These are phyloP conservation scores for Talaromyces sp. DNA, from an alignment of 2,329 filamentous ascomycete species.

Conservation along the genomic window DNA sequence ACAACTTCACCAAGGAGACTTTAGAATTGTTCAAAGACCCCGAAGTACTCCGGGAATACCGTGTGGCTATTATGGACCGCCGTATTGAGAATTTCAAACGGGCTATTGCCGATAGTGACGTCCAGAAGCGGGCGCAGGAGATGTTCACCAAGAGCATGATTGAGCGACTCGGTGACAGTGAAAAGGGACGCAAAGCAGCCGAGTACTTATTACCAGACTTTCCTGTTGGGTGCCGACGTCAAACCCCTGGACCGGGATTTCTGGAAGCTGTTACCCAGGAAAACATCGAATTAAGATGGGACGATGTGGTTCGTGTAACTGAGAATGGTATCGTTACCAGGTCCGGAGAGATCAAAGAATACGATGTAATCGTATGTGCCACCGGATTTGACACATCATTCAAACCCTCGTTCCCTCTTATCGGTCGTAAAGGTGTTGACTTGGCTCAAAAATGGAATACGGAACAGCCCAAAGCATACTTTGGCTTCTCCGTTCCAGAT, in stretches of 20 bases:
- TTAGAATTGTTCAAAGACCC: conserved; percentile 8
- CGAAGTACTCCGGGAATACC: conserved; percentile 4
- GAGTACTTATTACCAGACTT: background rate
- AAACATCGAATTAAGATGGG: background rate
- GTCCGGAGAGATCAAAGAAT: background rate
- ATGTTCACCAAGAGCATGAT: background rate
- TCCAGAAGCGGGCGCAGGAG: conserved; percentile 1
- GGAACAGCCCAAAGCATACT: conserved; percentile 40
- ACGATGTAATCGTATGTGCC: conserved; percentile 27
- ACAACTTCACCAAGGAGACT: background rate
- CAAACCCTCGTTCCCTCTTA: conserved; percentile 36
- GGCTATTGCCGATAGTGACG: conserved; percentile 8
- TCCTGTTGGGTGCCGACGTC: background rate
- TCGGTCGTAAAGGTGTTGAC: conserved; percentile 36
- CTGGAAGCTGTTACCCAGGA: background rate
- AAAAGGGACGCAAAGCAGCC: background rate
- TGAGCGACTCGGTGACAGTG: background rate
- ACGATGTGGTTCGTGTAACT: background rate
- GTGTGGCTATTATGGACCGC: conserved; percentile 11
- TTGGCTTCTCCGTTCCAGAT: conserved; percentile 44
- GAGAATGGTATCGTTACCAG: background rate
- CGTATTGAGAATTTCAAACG: conserved; percentile 11
- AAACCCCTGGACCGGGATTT: background rate
- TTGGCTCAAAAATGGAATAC: conserved; percentile 46
- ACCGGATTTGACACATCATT: conserved; percentile 33